phyloP scores from a whole-genome alignment of 75 land plant species.

The Isoetes taiwanensis region DNA sequence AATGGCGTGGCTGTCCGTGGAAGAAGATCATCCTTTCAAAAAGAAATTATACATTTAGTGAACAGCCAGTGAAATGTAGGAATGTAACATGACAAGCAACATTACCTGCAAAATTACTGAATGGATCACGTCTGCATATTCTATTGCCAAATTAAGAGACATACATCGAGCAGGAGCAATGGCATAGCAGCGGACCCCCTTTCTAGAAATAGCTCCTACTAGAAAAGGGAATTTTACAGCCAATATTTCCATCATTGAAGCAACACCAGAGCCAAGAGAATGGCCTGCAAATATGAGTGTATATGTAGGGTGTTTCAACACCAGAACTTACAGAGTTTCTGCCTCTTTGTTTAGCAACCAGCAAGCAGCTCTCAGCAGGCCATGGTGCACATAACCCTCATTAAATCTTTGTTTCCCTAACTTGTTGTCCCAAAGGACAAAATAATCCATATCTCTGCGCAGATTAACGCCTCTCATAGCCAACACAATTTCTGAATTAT shows the following conservation, averaged over 20 bases:
- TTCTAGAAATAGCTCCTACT: background rate
- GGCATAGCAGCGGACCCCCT: slow-evolving; percentile 2
- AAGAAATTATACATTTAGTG: too few species aligned
- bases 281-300: slow-evolving; percentile 1
- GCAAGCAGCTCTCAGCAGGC: background rate
- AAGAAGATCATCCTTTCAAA: too few species aligned
- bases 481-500: background rate
- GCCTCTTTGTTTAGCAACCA: background rate
- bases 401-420: background rate
- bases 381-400: slow-evolving; percentile 6
- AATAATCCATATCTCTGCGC: background rate
- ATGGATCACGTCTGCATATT: background rate
- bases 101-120: slow-evolving; percentile 5
- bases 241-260: background rate
- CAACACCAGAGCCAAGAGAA: slow-evolving; percentile 1
- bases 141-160: background rate
- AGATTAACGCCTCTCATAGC: slow-evolving; percentile 3
- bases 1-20: too few species aligned
- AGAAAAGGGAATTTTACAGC: slow-evolving; percentile 1
- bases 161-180: slow-evolving; percentile 5
- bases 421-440: slow-evolving; percentile 4
- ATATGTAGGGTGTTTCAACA: background rate
- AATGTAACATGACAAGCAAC: too few species aligned
- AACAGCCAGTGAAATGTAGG: too few species aligned
- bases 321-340: background rate